These are phyloP conservation scores for Tetrastigma voinierianum DNA, from an alignment of 164 flowering plant species.

Conservation along the genomic window DNA sequence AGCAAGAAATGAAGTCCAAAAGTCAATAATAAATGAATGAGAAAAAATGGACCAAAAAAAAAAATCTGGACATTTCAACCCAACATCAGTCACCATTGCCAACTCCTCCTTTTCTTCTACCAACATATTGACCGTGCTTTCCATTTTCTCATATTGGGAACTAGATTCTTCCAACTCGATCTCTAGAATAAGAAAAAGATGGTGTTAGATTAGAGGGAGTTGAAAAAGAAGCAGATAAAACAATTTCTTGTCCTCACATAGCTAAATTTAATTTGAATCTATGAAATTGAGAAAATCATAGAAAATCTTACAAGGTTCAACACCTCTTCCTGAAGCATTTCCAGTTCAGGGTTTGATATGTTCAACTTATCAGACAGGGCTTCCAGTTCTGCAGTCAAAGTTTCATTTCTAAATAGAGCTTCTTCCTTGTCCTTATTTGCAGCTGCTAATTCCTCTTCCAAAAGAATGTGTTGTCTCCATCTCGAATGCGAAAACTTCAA, in stretches of 20 bases:
- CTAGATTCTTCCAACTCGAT: constrained; percentile 50
- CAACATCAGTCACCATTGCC: constrained; percentile 62
- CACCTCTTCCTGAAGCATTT: constrained; percentile 55
- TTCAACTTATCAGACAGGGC: constrained; percentile 40
- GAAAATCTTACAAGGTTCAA: constrained; percentile 54
- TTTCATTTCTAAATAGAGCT: constrained; percentile 41
- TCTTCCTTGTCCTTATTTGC: constrained; percentile 59
- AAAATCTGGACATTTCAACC: not conserved
- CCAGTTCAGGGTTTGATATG: constrained; percentile 39
- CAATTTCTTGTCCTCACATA: not conserved
- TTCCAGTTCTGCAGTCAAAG: constrained; percentile 58
- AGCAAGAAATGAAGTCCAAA: constrained; percentile 7
- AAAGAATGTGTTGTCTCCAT: constrained; percentile 78
- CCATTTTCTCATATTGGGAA: constrained; percentile 30
- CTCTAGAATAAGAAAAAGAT: constrained; percentile 33
- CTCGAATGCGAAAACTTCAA: constrained; percentile 86
- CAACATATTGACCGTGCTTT: constrained; percentile 40
- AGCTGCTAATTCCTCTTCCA: constrained; percentile 65
- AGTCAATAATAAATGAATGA: not conserved
- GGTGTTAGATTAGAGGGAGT: not conserved
- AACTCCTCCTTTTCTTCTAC: constrained; percentile 78
- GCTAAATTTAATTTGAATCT: no score
- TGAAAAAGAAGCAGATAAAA: not conserved
- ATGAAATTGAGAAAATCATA: not conserved
- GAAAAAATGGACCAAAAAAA: not conserved